A percentile compares a stretch with the other conserved stretches of the same genome.
These are phyloP conservation scores for Centella asiatica DNA, from an alignment of 129 eudicot species.

Conservation along the genomic window DNA sequence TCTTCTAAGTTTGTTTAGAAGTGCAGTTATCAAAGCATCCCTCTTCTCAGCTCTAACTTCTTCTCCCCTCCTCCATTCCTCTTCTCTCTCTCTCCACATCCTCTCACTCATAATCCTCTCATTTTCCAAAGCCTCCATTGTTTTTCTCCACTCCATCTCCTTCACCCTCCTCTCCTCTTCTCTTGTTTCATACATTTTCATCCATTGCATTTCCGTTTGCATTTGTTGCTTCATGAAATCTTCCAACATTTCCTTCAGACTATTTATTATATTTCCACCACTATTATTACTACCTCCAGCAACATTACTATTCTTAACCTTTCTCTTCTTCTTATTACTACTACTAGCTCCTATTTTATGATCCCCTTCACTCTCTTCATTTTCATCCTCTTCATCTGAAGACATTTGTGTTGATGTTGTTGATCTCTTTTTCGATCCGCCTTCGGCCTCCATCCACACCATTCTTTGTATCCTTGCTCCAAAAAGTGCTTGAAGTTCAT, in stretches of 20 bases:
- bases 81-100: slow-evolving; percentile 65
- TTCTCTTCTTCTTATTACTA: slow-evolving; percentile 38
- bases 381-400: slow-evolving; percentile 74
- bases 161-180: slow-evolving; percentile 65
- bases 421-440: slow-evolving; percentile 36
- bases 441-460: slow-evolving; percentile 83
- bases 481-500: slow-evolving; percentile 65
- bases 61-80: slow-evolving; percentile 50
- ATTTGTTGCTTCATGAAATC: slow-evolving; percentile 72
- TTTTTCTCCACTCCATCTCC: slow-evolving; percentile 77
- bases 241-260: slow-evolving; percentile 56
- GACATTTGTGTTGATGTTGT: slow-evolving; percentile 29
- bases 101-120: slow-evolving; percentile 52
- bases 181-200: slow-evolving; percentile 44
- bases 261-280: background rate
- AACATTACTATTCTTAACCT: slow-evolving; percentile 15
- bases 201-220: slow-evolving; percentile 69
- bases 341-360: slow-evolving; percentile 7
- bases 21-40: slow-evolving; percentile 67
- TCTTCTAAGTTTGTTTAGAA: slow-evolving; percentile 52
- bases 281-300: slow-evolving; percentile 4
- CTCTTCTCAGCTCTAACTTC: slow-evolving; percentile 66
- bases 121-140: slow-evolving; percentile 63
- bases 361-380: slow-evolving; percentile 33
- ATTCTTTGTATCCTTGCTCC: slow-evolving; percentile 59